Evolutionary conservation across 495 filamentous ascomycete genomes (phyloP), one percentile per base, ranked within the genome.

Genomic region (Clohesyomyces aquaticus): DNA sequence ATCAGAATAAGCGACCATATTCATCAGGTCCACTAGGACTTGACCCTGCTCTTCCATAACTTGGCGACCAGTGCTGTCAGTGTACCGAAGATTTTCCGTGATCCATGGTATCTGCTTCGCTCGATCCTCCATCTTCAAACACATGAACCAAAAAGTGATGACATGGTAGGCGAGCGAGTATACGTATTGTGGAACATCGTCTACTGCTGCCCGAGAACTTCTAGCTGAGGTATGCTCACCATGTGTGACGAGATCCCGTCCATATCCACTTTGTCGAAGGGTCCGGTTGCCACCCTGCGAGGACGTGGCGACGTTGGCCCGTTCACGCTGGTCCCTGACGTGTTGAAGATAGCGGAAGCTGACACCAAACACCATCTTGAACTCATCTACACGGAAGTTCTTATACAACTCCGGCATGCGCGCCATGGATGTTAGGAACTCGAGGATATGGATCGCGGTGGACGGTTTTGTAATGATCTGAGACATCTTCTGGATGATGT

Each of bases 21-120:
- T 92, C 89, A 99, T 93, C 79, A 98, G 88, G 74, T 99, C 95
- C 42, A 97, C 87, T 22, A 93, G 93, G 12, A 96, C 90, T 60
- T 93, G 86, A 28, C 91, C 93, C 71, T 96, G 93, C 73, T 98
- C 93, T 66, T 98, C 95, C 19, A 94, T 81, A 25, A 83, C 84
- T 27, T 89, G 84, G 25, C 83, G 85, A 4, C 90, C 91, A 65
- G 87, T 80, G 18, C 83, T 82, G 67, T 96, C 89, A 3, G 80
- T 83, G 55, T 81, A 85, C 56, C 90, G 88, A 27, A 99, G 80
- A 60, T 90, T 88, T 72, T 88, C 91, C n/a, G 89, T 87, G 63
- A 98, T 96, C 91, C 91, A 97, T 47, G 85, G 84, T 47, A 96
- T 90, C 61, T 95, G 88, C 62, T 85, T 90, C 18, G 85, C 82